Conservation (phyloP, 2,329 filamentous ascomycete species). For the Polytolypa hystricis region DNA sequence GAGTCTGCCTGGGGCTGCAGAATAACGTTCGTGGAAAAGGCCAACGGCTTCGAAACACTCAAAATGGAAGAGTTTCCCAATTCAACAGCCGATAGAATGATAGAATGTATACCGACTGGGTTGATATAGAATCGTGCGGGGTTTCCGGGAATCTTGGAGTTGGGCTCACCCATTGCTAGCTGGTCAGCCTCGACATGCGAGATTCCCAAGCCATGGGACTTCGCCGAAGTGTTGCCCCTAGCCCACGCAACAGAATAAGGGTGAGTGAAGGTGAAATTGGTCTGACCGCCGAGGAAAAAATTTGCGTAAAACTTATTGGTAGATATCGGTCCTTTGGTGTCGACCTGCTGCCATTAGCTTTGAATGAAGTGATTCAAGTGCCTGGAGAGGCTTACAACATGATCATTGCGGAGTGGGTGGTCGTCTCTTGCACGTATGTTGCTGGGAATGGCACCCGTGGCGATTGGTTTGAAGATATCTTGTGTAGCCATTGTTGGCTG, state of each 20-base stretch:
- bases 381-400: slow-evolving; percentile 23
- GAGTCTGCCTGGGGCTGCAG: slow-evolving; percentile 46
- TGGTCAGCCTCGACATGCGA: slow-evolving; percentile 61
- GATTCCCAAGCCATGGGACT: slow-evolving; percentile 67
- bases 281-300: slow-evolving; percentile 65
- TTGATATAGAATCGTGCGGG: slow-evolving; percentile 66
- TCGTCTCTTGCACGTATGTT: slow-evolving; percentile 29
- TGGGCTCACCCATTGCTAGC: slow-evolving; percentile 52
- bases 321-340: slow-evolving; percentile 26
- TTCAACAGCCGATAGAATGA: slow-evolving; percentile 69
- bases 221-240: slow-evolving; percentile 49
- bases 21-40: slow-evolving; percentile 56
- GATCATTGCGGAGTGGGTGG: slow-evolving; percentile 31
- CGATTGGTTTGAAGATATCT: slow-evolving; percentile 33
- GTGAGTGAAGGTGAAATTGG: slow-evolving; percentile 58
- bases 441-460: slow-evolving; percentile 25
- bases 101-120: slow-evolving; percentile 68
- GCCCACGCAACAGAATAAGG: slow-evolving; percentile 63
- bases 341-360: slow-evolving; percentile 15
- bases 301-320: slow-evolving; percentile 61
- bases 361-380: neutral
- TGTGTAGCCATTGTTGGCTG: slow-evolving; percentile 23
- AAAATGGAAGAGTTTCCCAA: slow-evolving; percentile 50
- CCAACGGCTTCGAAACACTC: slow-evolving; percentile 41
- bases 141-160: slow-evolving; percentile 40